Percentiles rank a stretch among this genome's conserved stretches.
Evolutionary conservation across 139 green algal genomes (phyloP).

Genomic region (Axilococcus clingmanii): DNA sequence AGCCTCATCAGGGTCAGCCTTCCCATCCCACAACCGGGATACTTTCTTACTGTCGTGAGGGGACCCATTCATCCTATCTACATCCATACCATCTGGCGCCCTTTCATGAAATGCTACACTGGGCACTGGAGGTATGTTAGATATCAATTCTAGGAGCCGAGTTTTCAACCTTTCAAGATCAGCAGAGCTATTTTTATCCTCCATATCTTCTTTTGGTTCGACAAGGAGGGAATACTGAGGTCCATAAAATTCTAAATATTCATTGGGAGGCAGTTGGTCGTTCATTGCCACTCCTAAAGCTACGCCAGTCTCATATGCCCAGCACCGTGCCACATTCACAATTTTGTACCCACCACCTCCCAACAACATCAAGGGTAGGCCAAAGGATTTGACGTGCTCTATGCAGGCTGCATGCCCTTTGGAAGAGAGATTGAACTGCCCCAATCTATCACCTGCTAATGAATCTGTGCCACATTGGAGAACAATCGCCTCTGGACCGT

Average conservation of each 20-base stretch:
- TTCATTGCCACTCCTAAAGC: slow-evolving; percentile 45
- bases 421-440: slow-evolving; percentile 82
- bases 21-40: no score
- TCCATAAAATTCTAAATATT: slow-evolving; percentile 86
- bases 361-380: slow-evolving; percentile 51
- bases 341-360: slow-evolving; percentile 96
- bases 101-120: slow-evolving; percentile 34
- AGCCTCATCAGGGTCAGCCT: not conserved
- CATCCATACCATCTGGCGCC: slow-evolving; percentile 30
- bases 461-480: slow-evolving; percentile 89
- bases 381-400: slow-evolving; percentile 58
- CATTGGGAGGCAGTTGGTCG: slow-evolving; percentile 72
- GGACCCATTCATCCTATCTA: no score
- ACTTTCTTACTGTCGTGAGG: no score
- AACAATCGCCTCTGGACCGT: slow-evolving; percentile 80
- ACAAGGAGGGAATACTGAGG: slow-evolving; percentile 41
- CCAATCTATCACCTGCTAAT: slow-evolving; percentile 83
- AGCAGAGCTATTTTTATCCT: slow-evolving; percentile 39
- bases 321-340: slow-evolving; percentile 91
- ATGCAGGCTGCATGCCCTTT: slow-evolving; percentile 76
- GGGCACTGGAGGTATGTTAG: slow-evolving; percentile 11
- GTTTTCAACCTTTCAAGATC: slow-evolving; percentile 34
- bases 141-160: slow-evolving; percentile 16
- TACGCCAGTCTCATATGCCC: slow-evolving; percentile 86
- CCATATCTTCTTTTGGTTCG: slow-evolving; percentile 1